phyloP scores from a whole-genome alignment of 148 eudicot species.

The Polygonum maritimum region DNA sequence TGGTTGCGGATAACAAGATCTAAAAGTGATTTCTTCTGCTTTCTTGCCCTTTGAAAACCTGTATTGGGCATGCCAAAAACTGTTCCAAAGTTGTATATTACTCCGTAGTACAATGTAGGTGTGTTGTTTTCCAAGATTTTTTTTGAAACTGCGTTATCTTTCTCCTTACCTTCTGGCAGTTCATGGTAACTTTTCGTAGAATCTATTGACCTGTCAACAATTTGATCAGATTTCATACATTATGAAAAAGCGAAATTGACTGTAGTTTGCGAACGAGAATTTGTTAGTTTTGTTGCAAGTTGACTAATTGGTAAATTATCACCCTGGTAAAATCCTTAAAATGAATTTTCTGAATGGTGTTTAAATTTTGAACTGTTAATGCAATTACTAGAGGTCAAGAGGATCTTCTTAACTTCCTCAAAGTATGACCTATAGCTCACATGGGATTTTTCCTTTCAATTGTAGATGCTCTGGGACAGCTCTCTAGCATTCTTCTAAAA shows the following conservation, averaged over 20 bases:
- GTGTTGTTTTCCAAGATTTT: not conserved
- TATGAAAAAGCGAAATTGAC: not conserved
- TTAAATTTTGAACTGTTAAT: not conserved
- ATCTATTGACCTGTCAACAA: not conserved
- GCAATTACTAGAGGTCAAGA: not conserved
- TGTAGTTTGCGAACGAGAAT: not conserved
- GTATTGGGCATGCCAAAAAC: not conserved
- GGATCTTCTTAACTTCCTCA: not conserved
- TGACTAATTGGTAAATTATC: not conserved
- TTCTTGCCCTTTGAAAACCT: not conserved
- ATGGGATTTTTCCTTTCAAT: constrained; percentile 11
- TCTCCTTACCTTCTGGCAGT: not conserved
- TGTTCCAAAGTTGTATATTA: not conserved
- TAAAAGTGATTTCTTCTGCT: not conserved
- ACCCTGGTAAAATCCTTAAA: not conserved
- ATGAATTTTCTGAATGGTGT: not conserved
- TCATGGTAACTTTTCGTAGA: not conserved
- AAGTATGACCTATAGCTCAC: not conserved
- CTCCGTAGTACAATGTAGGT: not conserved
- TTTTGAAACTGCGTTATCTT: not conserved
- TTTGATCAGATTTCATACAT: not conserved
- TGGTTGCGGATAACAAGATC: not conserved
- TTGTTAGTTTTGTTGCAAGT: not conserved
- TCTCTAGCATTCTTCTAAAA: constrained; percentile 42
- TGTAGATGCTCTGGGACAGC: constrained; percentile 50